These are phyloP conservation scores for Fomitopsis pinicola DNA, from an alignment of 1,284 basidiomycete genomes.

Conservation along the genomic window DNA sequence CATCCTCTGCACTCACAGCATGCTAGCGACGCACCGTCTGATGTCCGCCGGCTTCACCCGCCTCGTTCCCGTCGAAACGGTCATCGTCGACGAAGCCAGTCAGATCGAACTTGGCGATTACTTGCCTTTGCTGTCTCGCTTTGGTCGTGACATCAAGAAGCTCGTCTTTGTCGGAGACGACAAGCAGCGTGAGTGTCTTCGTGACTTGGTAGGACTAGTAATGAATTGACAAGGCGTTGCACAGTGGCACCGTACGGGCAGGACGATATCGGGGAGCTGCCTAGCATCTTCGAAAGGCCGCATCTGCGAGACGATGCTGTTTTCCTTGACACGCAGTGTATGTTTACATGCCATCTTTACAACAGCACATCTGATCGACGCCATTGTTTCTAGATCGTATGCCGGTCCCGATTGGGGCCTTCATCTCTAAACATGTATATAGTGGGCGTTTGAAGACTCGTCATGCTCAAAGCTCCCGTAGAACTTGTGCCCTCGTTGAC, in stretches of 20 bases:
- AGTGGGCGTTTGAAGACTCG: conserved; percentile 30
- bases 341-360: background rate
- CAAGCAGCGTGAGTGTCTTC: conserved; percentile 35
- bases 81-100: conserved; percentile 46
- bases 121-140: conserved; percentile 29
- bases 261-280: conserved; percentile 33
- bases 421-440: conserved; percentile 45
- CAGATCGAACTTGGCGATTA: conserved; percentile 44
- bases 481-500: conserved; percentile 36
- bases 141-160: conserved; percentile 25
- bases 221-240: background rate
- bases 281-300: conserved; percentile 43
- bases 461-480: conserved; percentile 25
- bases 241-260: conserved; percentile 46
- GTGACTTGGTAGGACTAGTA: background rate
- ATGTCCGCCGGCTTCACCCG: conserved; percentile 10
- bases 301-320: conserved; percentile 31
- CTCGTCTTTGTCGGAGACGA: conserved; percentile 44
- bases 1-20: conserved; percentile 63
- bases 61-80: conserved; percentile 37
- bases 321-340: conserved; percentile 45
- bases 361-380: no score
- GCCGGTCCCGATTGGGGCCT: conserved; percentile 41
- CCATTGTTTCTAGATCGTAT: conserved; percentile 37
- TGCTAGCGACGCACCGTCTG: conserved; percentile 47